These are phyloP conservation scores for Leptomonas pyrrhocoris DNA, from an alignment of 208 protist species.

Conservation along the genomic window DNA sequence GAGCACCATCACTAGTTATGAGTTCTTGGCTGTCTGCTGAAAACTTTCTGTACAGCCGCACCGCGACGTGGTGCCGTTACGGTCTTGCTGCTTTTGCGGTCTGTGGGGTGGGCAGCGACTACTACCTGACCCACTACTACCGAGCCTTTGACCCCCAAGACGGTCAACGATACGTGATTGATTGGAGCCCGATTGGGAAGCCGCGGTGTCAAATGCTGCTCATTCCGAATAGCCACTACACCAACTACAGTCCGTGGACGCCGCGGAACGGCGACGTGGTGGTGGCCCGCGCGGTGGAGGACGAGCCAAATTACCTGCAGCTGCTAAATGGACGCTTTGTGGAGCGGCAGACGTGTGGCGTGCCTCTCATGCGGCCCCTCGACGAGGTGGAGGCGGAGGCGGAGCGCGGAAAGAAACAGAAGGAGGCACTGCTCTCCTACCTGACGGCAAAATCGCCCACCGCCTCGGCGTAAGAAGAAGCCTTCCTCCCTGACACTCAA, in stretches of 20 bases:
- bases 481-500: too few species aligned
- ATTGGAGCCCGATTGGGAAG: constrained; percentile 80
- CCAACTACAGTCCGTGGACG: constrained; percentile 87
- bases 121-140: constrained; percentile 87
- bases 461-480: neutral
- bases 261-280: constrained; percentile 85
- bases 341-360: constrained; percentile 80
- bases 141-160: constrained; percentile 71
- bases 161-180: constrained; percentile 64
- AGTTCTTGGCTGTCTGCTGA: constrained; percentile 84
- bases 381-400: constrained; percentile 47
- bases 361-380: constrained; percentile 59
- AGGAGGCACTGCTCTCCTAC: constrained; percentile 12
- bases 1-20: constrained; percentile 40
- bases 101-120: constrained; percentile 77
- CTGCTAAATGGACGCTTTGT: constrained; percentile 85
- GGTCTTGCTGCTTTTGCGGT: constrained; percentile 58
- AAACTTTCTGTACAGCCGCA: constrained; percentile 64
- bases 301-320: constrained; percentile 78
- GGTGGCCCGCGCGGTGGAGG: constrained; percentile 64
- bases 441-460: neutral
- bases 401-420: constrained; percentile 15
- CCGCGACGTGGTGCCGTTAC: constrained; percentile 65
- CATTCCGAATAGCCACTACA: constrained; percentile 80
- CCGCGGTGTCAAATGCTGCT: constrained; percentile 75